Conservation (phyloP, 768 basidiomycete species). For the Mycena vulgaris region DNA sequence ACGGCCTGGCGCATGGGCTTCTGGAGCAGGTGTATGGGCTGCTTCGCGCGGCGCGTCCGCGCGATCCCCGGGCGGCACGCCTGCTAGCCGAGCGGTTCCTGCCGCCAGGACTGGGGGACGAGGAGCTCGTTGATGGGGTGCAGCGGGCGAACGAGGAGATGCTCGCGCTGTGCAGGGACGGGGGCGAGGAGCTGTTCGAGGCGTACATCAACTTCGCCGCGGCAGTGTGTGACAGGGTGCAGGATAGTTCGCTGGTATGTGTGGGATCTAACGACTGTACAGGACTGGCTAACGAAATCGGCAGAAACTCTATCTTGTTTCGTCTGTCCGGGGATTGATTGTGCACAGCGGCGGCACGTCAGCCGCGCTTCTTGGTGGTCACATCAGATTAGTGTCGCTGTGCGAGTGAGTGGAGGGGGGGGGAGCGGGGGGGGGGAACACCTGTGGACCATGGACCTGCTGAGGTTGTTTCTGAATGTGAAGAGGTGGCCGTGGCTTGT, state of each 20-base stretch:
- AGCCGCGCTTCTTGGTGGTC: background rate
- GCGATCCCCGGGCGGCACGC: slow-evolving; percentile 54
- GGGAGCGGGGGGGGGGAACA: background rate
- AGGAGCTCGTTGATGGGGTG: slow-evolving; percentile 56
- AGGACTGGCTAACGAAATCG: slow-evolving; percentile 18
- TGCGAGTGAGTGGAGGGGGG: background rate
- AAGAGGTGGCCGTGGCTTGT: background rate
- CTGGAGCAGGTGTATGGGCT: slow-evolving; percentile 58
- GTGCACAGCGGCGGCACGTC: background rate
- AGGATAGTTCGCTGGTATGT: slow-evolving; percentile 64
- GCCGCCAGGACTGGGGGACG: slow-evolving; percentile 47
- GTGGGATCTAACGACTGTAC: slow-evolving; percentile 32
- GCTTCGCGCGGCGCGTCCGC: slow-evolving; percentile 49
- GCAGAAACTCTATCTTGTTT: slow-evolving; percentile 71
- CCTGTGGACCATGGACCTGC: no score
- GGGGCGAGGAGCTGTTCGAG: slow-evolving; percentile 47
- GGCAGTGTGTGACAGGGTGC: slow-evolving; percentile 60
- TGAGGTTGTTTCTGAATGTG: no score
- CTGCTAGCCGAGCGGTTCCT: slow-evolving; percentile 54
- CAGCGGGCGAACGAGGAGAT: slow-evolving; percentile 58
- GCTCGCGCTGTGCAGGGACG: slow-evolving; percentile 41
- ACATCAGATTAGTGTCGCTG: background rate
- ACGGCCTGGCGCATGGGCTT: slow-evolving; percentile 43
- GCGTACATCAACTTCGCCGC: slow-evolving; percentile 70
- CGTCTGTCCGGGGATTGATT: slow-evolving; percentile 30